Percentiles rank a stretch among this genome's conserved stretches.
phyloP scores from a whole-genome alignment of 2,329 filamentous ascomycete genomes.

The Dactylellina sp. region DNA sequence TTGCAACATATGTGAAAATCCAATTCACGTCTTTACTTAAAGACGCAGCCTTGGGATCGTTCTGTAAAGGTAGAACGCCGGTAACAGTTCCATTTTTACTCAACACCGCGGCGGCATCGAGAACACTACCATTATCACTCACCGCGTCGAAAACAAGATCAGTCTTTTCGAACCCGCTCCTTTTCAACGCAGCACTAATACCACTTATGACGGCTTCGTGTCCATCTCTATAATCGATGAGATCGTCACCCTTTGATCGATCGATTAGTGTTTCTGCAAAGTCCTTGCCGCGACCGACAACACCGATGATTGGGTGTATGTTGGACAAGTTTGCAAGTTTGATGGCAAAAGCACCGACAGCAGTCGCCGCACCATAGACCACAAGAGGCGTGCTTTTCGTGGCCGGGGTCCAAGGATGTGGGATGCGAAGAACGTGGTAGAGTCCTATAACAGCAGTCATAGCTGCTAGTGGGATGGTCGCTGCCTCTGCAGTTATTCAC shows the following conservation, averaged over 20 bases:
- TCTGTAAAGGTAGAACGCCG: slow-evolving; percentile 63
- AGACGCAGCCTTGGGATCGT: slow-evolving; percentile 20
- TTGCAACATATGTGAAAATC: slow-evolving; percentile 64
- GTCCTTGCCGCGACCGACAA: slow-evolving; percentile 69
- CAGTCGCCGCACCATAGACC: slow-evolving; percentile 68
- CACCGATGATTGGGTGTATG: slow-evolving; percentile 73
- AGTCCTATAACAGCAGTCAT: slow-evolving; percentile 67
- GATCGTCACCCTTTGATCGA: slow-evolving; percentile 68
- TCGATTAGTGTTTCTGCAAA: slow-evolving; percentile 70
- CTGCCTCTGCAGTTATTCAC: slow-evolving; percentile 62
- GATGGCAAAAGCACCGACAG: slow-evolving; percentile 71
- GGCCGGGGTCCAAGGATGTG: slow-evolving; percentile 67
- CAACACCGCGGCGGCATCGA: slow-evolving; percentile 66
- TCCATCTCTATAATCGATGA: slow-evolving; percentile 73
- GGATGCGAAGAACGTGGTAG: slow-evolving; percentile 66
- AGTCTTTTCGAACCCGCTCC: slow-evolving; percentile 62
- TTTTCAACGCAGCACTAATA: slow-evolving; percentile 64
- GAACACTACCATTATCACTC: slow-evolving; percentile 67
- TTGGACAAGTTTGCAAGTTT: slow-evolving; percentile 70
- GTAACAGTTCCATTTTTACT: slow-evolving; percentile 63
- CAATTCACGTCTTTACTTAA: slow-evolving; percentile 58
- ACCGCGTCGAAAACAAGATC: slow-evolving; percentile 71
- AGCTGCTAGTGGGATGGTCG: slow-evolving; percentile 66
- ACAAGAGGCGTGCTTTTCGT: slow-evolving; percentile 57
- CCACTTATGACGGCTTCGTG: slow-evolving; percentile 66